Evolutionary conservation across 1,284 basidiomycete genomes (phyloP).

Genomic region (Cryptococcus sp.): DNA sequence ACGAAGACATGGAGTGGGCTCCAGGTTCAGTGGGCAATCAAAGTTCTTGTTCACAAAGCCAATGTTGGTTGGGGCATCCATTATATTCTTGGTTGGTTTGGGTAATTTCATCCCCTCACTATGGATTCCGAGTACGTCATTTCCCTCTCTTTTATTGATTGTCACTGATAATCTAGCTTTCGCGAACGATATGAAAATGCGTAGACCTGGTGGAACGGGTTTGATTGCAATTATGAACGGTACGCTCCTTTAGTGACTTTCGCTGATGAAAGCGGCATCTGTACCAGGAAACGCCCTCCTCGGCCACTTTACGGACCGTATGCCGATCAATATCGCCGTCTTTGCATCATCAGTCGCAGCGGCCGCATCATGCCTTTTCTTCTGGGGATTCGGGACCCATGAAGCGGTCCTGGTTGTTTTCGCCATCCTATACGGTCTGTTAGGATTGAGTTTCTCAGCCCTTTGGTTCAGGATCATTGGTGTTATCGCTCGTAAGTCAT

Average conservation of each 20-base stretch:
- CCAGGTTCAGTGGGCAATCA: constrained; percentile 16
- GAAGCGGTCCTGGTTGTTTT: constrained; percentile 29
- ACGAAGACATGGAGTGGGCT: constrained; percentile 6
- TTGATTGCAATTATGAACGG: constrained; percentile 46
- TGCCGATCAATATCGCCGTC: constrained; percentile 33
- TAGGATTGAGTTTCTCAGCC: constrained; percentile 32
- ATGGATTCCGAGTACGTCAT: constrained; percentile 41
- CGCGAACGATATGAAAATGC: constrained; percentile 34
- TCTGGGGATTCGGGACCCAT: constrained; percentile 46
- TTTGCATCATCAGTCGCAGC: constrained; percentile 34
- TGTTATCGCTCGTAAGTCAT: constrained; percentile 27
- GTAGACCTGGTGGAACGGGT: constrained; percentile 36
- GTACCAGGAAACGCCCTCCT: constrained; percentile 40
- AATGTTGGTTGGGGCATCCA: constrained; percentile 32
- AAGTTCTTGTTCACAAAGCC: constrained; percentile 24
- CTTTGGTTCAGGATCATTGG: constrained; percentile 38
- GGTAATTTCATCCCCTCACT: constrained; percentile 46
- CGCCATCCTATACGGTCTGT: constrained; percentile 31
- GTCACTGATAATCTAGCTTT: constrained; percentile 17
- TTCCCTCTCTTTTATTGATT: background rate
- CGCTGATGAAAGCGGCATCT: constrained; percentile 29
- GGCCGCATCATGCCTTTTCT: constrained; percentile 35
- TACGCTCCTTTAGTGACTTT: background rate
- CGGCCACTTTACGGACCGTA: constrained; percentile 41
- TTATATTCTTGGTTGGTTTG: constrained; percentile 38